A percentile compares a stretch with the other conserved stretches of the same genome.
These are phyloP conservation scores for Boeremia exigua DNA, from an alignment of 2,329 filamentous ascomycete species.

Conservation along the genomic window DNA sequence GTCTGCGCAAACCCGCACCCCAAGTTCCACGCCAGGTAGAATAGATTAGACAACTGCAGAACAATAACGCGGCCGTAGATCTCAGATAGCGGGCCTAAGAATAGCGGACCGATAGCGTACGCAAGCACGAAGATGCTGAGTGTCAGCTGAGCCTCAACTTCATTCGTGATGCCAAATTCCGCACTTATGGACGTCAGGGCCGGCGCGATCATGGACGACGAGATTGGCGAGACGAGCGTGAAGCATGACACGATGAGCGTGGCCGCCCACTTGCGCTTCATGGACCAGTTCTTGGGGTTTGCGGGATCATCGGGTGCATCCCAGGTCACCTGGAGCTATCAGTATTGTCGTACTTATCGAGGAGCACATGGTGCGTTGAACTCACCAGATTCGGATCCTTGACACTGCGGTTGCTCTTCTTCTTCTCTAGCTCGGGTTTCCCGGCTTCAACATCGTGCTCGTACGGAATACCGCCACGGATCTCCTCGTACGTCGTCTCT, in stretches of 20 bases:
- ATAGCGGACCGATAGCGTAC: conserved; percentile 49
- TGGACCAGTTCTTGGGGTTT: conserved; percentile 57
- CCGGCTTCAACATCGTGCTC: conserved; percentile 41
- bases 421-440: conserved; percentile 30
- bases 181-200: conserved; percentile 39
- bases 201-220: conserved; percentile 50
- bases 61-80: conserved; percentile 48
- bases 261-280: conserved; percentile 51
- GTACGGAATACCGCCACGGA: conserved; percentile 35
- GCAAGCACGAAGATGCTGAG: conserved; percentile 50
- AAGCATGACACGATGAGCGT: conserved; percentile 52
- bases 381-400: conserved; percentile 44
- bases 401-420: conserved; percentile 30
- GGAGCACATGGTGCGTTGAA: too few relatives aligned
- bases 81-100: conserved; percentile 48
- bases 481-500: conserved; percentile 34
- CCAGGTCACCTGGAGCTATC: conserved; percentile 49
- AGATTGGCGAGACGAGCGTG: conserved; percentile 49
- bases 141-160: conserved; percentile 42
- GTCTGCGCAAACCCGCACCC: conserved; percentile 49
- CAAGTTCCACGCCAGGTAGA: conserved; percentile 49
- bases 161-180: conserved; percentile 44
- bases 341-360: not conserved
- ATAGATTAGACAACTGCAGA: conserved; percentile 47
- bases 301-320: conserved; percentile 53